phyloP scores from a whole-genome alignment of 2,329 filamentous ascomycete genomes.

The Aspergillus alliaceus region DNA sequence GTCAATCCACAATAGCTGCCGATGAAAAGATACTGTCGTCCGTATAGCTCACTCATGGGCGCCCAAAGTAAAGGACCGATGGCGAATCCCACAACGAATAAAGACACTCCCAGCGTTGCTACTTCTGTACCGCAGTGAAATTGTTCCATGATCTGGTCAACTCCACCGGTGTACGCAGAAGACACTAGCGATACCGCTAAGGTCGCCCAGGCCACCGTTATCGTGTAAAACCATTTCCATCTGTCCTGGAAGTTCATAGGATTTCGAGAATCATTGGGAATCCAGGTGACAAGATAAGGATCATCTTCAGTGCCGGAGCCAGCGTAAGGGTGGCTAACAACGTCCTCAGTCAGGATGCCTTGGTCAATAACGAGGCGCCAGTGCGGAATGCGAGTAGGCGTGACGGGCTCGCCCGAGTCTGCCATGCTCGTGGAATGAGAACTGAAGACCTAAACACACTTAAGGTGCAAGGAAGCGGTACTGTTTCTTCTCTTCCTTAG shows the following conservation, averaged over 20 bases:
- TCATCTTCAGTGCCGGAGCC: constrained; percentile 16
- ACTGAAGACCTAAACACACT: neutral
- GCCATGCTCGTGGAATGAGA: neutral
- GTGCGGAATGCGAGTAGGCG: constrained; percentile 13
- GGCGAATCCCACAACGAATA: constrained; percentile 41
- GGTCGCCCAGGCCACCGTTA: constrained; percentile 9
- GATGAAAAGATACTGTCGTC: constrained; percentile 22
- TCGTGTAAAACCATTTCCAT: constrained; percentile 11
- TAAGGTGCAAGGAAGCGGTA: neutral
- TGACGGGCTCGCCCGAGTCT: constrained; percentile 7
- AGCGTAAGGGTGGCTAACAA: constrained; percentile 9
- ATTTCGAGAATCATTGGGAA: constrained; percentile 15
- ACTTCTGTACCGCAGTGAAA: constrained; percentile 10
- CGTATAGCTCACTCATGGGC: constrained; percentile 25
- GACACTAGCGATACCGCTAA: constrained; percentile 12
- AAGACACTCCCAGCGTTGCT: constrained; percentile 12
- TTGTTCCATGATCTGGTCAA: constrained; percentile 9
- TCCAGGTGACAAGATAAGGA: constrained; percentile 14
- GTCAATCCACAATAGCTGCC: constrained; percentile 41
- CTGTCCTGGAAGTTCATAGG: constrained; percentile 5
- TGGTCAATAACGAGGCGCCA: constrained; percentile 18
- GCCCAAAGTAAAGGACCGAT: constrained; percentile 40
- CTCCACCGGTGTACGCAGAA: constrained; percentile 13
- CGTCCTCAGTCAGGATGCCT: constrained; percentile 10
- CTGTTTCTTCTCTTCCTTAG: neutral